These are phyloP conservation scores for Cucurbita moschata DNA, from an alignment of 306 rosid species.

Conservation along the genomic window DNA sequence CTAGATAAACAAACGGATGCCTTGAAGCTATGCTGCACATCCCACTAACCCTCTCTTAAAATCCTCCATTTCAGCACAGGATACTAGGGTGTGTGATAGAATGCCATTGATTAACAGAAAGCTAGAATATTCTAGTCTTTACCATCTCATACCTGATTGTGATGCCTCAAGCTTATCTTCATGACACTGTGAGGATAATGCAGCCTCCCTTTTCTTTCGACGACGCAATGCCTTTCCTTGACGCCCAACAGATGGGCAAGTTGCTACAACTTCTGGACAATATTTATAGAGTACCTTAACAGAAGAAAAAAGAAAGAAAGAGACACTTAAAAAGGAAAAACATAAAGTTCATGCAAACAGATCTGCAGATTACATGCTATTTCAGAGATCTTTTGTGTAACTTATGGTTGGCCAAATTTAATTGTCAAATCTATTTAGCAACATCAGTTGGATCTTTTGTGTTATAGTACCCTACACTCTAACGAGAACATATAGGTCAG, in stretches of 20 bases:
- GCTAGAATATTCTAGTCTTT: neutral
- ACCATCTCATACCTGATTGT: conserved; percentile 5
- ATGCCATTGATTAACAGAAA: neutral
- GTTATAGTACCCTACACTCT: neutral
- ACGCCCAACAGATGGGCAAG: conserved; percentile 72
- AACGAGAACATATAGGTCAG: neutral
- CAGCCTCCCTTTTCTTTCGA: conserved; percentile 29
- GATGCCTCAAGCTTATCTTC: conserved; percentile 16
- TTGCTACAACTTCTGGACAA: conserved; percentile 45
- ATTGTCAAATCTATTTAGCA: neutral
- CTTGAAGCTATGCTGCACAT: neutral
- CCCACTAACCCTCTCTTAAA: no score
- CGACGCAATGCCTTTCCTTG: conserved; percentile 93
- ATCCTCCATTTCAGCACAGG: neutral
- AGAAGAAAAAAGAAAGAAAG: conserved; percentile 7
- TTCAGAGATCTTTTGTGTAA: neutral
- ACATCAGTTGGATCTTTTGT: neutral
- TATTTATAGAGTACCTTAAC: conserved; percentile 55
- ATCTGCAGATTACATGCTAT: neutral
- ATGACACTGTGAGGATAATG: conserved; percentile 19
- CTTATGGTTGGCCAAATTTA: neutral
- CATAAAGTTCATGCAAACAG: neutral
- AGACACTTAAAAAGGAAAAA: neutral
- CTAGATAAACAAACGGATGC: neutral
- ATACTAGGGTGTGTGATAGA: neutral